Percentiles rank a stretch among this genome's conserved stretches.
phyloP scores from a whole-genome alignment of 257 asterid species.

The Solanum virginianum region DNA sequence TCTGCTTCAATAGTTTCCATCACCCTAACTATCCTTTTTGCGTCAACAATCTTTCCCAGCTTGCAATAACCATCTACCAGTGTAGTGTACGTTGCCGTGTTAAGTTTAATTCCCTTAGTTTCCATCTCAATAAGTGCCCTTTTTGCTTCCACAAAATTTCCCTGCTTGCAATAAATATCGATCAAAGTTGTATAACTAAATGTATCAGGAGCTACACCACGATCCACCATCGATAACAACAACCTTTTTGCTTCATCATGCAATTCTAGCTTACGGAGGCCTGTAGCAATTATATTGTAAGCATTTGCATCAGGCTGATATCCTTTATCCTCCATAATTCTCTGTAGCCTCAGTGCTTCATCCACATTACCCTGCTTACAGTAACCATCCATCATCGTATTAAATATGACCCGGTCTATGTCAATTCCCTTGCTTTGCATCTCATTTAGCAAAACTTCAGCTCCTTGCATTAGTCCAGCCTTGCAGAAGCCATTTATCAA shows the following conservation, averaged over 20 bases:
- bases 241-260: conserved; percentile 51
- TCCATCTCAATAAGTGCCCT: conserved; percentile 10
- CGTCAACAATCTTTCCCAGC: not conserved
- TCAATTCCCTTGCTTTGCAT: conserved; percentile 64
- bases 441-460: conserved; percentile 44
- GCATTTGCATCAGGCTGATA: conserved; percentile 48
- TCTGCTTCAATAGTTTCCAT: not conserved
- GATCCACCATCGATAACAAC: conserved; percentile 48
- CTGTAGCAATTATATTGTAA: conserved; percentile 50
- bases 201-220: conserved; percentile 33
- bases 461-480: conserved; percentile 52
- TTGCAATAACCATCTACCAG: not conserved
- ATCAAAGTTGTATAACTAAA: conserved; percentile 28
- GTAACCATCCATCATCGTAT: conserved; percentile 72
- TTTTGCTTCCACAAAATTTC: conserved; percentile 52
- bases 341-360: conserved; percentile 42
- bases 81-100: conserved; percentile 10
- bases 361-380: conserved; percentile 64
- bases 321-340: conserved; percentile 62
- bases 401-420: conserved; percentile 44
- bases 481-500: conserved; percentile 62
- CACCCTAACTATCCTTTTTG: not conserved
- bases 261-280: conserved; percentile 37
- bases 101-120: conserved; percentile 14
- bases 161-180: conserved; percentile 61